Evolutionary conservation across 140 eudicot genomes (phyloP).

Genomic region (Senecio squalidus): DNA sequence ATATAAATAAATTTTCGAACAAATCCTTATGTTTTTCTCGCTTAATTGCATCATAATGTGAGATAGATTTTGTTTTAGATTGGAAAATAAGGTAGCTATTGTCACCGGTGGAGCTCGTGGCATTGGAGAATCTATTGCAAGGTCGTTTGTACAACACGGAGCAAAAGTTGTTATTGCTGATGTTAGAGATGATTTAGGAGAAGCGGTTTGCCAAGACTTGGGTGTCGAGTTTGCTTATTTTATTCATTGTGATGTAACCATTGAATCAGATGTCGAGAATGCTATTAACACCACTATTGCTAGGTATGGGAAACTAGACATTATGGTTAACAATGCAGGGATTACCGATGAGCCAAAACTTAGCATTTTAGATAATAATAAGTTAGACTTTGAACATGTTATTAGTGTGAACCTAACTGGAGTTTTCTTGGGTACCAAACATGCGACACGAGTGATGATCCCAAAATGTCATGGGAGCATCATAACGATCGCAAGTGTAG

Average conservation of each 20-base stretch:
- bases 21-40: too few relatives aligned
- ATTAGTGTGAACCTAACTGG: slow-evolving; percentile 38
- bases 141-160: slow-evolving; percentile 52
- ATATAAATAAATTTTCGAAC: too few relatives aligned
- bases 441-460: slow-evolving; percentile 52
- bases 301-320: slow-evolving; percentile 35
- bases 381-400: slow-evolving; percentile 20
- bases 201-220: slow-evolving; percentile 5
- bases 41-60: too few relatives aligned
- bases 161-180: slow-evolving; percentile 68
- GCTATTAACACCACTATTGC: slow-evolving; percentile 26
- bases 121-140: slow-evolving; percentile 67
- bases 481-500: slow-evolving; percentile 29
- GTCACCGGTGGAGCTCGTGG: slow-evolving; percentile 84
- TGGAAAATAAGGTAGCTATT: slow-evolving; percentile 68
- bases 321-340: slow-evolving; percentile 50
- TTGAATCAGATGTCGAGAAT: slow-evolving; percentile 20
- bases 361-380: slow-evolving; percentile 17
- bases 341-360: slow-evolving; percentile 1
- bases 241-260: slow-evolving; percentile 43
- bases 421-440: slow-evolving; percentile 39
- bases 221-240: slow-evolving; percentile 18
- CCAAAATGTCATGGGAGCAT: slow-evolving; percentile 40
- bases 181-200: slow-evolving; percentile 35
- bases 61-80: slow-evolving; percentile 23